These are phyloP conservation scores for Botryotinia calthae DNA, from an alignment of 2,329 filamentous ascomycete species.

Conservation along the genomic window DNA sequence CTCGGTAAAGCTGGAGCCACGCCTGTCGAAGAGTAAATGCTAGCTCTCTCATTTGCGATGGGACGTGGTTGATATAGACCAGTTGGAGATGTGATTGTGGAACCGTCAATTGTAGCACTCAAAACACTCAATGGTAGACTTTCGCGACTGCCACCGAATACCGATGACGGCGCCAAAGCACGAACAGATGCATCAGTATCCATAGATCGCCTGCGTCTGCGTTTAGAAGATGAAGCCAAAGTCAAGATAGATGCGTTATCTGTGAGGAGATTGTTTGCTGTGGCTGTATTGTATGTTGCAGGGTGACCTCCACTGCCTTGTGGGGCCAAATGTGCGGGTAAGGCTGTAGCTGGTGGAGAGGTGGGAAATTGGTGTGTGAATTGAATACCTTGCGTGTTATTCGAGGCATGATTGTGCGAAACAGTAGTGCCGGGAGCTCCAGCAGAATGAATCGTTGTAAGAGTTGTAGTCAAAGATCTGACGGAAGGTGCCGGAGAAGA, in stretches of 20 bases:
- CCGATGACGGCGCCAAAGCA: conserved; percentile 75
- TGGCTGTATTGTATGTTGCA: conserved; percentile 72
- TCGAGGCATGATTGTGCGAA: conserved; percentile 41
- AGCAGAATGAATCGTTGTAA: conserved; percentile 81
- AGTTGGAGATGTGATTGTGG: conserved; percentile 48
- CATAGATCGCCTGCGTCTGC: conserved; percentile 71
- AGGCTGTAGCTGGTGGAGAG: conserved; percentile 64
- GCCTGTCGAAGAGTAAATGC: conserved; percentile 76
- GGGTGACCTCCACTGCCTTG: conserved; percentile 51
- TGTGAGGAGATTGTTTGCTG: conserved; percentile 76
- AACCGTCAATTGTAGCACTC: conserved; percentile 64
- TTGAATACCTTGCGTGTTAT: conserved; percentile 46
- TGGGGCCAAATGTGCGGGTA: conserved; percentile 67
- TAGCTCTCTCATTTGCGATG: conserved; percentile 61
- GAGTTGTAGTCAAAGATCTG: conserved; percentile 75
- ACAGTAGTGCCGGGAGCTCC: conserved; percentile 50
- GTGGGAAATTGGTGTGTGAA: conserved; percentile 66
- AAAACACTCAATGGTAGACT: conserved; percentile 76
- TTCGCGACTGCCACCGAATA: conserved; percentile 80
- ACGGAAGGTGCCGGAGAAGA: conserved; percentile 80
- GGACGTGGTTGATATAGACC: conserved; percentile 48
- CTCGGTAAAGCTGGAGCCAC: conserved; percentile 63
- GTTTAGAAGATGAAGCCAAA: conserved; percentile 77
- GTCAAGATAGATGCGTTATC: conserved; percentile 87
- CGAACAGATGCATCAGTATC: conserved; percentile 85